Evolutionary conservation across 208 protist genomes (phyloP), one percentile per base, ranked within the genome.

Genomic region (Vickermania spadyakhi): DNA sequence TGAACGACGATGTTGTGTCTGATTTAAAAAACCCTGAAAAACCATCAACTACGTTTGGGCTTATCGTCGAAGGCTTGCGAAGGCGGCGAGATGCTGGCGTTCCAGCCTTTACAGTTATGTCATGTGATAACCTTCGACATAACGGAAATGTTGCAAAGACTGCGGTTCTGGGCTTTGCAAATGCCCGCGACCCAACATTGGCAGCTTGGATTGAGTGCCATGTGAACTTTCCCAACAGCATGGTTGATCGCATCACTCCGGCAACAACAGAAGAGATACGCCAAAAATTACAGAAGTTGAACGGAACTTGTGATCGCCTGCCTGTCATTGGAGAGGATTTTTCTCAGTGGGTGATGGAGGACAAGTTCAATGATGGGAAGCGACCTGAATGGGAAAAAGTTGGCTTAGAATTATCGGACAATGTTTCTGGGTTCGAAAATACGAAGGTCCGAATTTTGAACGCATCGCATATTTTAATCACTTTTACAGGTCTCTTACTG

Each of bases 281-380:
- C 14, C 36, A 63, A 3, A 50, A 57, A 58, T 64, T 74, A n/a
- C 60, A 70, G 50, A 55, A 62, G 57, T 52, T 74, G 0, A 70
- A 23, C 11, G 60, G 54, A 22, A 23, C 64, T 21, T 31, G 62
- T 22, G 66, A 77, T 30, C 28, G 60, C 53, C 58, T 69, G 55
- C 72, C 72, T 5, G 72, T 77, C 52, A 67, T 72, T 28, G 72
- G 65, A 25, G 72, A 73, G 70, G 60, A 72, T 60, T 81, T 81
- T 58, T 57, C 63, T 27, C 75, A 81, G 64, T 74, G 75, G 70
- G 75, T 75, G n/a, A 23, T 77, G 2, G 64, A 77, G 60, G 58
- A 74, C 59, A 70, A 72, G 61, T 77, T 77, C 41, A 29, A 31
- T 18, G 14, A 31, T 58, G 27, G 52, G 28, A 27, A 11, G 1